Conservation (phyloP, 441 rosid genomes). For the Flueggea neowawraea region DNA sequence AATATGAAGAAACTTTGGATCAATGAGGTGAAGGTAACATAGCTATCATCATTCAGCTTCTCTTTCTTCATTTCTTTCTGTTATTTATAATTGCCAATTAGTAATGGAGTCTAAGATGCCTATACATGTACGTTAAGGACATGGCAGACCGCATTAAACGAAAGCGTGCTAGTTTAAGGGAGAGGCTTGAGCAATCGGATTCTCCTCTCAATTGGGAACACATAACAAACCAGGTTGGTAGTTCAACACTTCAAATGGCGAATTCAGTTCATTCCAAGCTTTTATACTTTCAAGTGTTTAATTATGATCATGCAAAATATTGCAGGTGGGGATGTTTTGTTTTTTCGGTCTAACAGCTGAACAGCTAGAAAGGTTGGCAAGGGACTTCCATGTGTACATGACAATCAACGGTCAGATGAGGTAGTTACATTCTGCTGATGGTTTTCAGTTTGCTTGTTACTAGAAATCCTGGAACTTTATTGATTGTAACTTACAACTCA, state of each 20-base stretch:
- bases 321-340: slow-evolving; percentile 66
- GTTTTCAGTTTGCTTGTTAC: no score
- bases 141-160: slow-evolving; percentile 44
- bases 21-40: slow-evolving; percentile 50
- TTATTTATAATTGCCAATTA: no score
- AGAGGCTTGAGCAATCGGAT: slow-evolving; percentile 37
- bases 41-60: no score
- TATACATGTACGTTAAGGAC: slow-evolving; percentile 15
- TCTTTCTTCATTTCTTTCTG: not conserved
- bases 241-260: not conserved
- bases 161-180: slow-evolving; percentile 35
- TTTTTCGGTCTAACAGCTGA: slow-evolving; percentile 44
- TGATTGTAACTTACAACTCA: no score
- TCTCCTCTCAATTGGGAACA: slow-evolving; percentile 61
- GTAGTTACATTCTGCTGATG: slow-evolving; percentile 15
- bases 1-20: slow-evolving; percentile 43
- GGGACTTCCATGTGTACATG: slow-evolving; percentile 49
- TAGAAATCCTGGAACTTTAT: no score
- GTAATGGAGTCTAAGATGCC: no score
- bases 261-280: not conserved
- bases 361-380: slow-evolving; percentile 36
- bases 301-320: not conserved
- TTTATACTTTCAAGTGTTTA: no score
- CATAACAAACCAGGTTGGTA: slow-evolving; percentile 53
- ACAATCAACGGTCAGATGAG: slow-evolving; percentile 63